Evolutionary conservation across 225 moss, liverwort and hornwort species (phyloP), one percentile per base, ranked within the genome.

Genomic region (Neckera pumila): DNA sequence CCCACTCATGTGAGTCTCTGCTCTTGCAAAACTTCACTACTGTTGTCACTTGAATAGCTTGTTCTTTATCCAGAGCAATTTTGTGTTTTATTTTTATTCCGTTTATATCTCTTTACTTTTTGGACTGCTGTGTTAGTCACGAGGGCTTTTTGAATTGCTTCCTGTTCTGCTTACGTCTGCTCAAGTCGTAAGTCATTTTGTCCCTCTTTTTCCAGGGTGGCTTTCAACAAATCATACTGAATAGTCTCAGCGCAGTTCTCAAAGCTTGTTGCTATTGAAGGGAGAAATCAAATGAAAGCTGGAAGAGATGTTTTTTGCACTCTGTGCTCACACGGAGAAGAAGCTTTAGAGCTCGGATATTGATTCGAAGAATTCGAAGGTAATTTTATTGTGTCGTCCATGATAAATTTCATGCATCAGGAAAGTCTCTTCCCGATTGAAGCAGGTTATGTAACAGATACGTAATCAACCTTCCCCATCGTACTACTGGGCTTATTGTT

Each of bases 1-100:
- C 66, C 66, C 58, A 54, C 51, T 74, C 65, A 73, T 64, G 92
- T 90, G 85, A 92, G 92, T 58, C 58, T 71, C 72, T 88, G 26
- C 76, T 61, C 70, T 84, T 47, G 57, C 53, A 77, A 22, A 42
- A 54, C 27, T 58, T 43, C 11, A 27, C 47, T 45, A 59, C 70
- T 57, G 21, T 34, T 36, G 26, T 65, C 45, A 62, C 63, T 53
- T 85, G 27, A 17, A 75, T 13, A 26, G 25, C 31, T 63, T 73
- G 40, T 51, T 70, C 61, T 79, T 40, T 79, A 12, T 53, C 60
- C 72, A 23, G 38, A 71, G 60, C 81, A 60, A 72, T 45, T 36
- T 54, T 27, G 7, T 80, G 34, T 80, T 42, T 9, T 17, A 20
- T 27, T 67, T 66, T 79, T 27, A 42, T 66, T 14, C 20, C 51